phyloP scores from a whole-genome alignment of 129 eudicot genomes.

The Heracleum sosnowskyi region DNA sequence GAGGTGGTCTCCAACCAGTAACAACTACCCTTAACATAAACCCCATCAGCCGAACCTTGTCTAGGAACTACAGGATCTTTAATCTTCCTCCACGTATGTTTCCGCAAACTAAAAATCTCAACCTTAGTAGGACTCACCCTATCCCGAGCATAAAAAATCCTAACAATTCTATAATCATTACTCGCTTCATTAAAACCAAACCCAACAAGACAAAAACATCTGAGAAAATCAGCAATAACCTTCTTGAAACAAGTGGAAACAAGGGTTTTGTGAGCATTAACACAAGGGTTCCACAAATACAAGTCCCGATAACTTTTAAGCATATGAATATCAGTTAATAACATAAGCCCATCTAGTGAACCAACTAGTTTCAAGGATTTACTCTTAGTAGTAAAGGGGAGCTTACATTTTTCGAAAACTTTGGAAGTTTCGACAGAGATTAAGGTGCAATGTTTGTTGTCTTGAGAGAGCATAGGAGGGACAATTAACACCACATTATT shows the following conservation, averaged over 20 bases:
- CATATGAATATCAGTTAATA: background rate
- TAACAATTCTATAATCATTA: background rate
- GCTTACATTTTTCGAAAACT: background rate
- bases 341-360: background rate
- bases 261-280: background rate
- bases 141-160: background rate
- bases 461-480: background rate
- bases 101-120: background rate
- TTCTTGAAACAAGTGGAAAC: background rate
- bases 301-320: background rate
- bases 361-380: background rate
- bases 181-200: background rate
- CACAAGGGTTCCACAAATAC: background rate
- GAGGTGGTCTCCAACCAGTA: background rate
- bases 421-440: background rate
- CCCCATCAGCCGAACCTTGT: background rate
- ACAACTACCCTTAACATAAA: background rate
- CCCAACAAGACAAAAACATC: background rate
- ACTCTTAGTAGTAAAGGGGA: background rate
- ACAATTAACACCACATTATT: background rate
- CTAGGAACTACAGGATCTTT: background rate
- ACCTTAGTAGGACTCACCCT: background rate
- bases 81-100: background rate
- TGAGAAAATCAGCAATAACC: too few relatives aligned
- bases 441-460: background rate